These are phyloP conservation scores for Lycium ferocissimum DNA, from an alignment of 257 asterid species.

Conservation along the genomic window DNA sequence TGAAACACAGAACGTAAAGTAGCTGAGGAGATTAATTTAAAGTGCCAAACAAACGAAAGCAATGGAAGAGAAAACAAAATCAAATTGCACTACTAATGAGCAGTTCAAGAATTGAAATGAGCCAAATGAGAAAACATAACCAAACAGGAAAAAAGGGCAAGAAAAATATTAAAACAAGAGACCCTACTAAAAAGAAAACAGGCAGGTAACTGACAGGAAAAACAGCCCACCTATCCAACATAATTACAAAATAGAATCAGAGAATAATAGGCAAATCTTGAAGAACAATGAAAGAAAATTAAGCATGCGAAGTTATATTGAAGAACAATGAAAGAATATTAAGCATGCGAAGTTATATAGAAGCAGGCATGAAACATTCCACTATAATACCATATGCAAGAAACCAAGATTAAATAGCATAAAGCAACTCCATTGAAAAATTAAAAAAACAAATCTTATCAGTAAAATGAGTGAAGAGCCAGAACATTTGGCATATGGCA, in stretches of 20 bases:
- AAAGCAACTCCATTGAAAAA: background rate
- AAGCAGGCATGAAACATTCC: constrained; percentile 23
- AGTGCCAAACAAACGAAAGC: background rate
- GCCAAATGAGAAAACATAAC: background rate
- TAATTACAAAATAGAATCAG: constrained; percentile 4
- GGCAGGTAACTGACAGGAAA: background rate
- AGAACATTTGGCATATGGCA: background rate
- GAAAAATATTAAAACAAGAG: constrained; percentile 17
- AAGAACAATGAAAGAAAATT: constrained; percentile 8
- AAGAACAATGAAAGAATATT: constrained; percentile 1
- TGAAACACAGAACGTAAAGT: constrained; percentile 17
- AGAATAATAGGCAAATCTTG: background rate
- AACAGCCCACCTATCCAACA: background rate
- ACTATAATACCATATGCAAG: constrained; percentile 19
- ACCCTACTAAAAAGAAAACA: constrained; percentile 24
- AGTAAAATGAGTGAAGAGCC: constrained; percentile 11
- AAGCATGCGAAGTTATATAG: background rate
- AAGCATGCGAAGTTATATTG: background rate
- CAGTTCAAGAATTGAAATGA: constrained; percentile 11
- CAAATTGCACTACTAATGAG: background rate
- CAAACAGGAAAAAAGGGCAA: background rate
- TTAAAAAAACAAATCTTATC: background rate
- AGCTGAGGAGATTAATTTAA: background rate
- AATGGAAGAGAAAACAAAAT: background rate
- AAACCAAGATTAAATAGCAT: constrained; percentile 18